Evolutionary conservation across 2,329 filamentous ascomycete species (phyloP), one percentile per base, ranked within the genome.

Genomic region (Exophiala sp.): DNA sequence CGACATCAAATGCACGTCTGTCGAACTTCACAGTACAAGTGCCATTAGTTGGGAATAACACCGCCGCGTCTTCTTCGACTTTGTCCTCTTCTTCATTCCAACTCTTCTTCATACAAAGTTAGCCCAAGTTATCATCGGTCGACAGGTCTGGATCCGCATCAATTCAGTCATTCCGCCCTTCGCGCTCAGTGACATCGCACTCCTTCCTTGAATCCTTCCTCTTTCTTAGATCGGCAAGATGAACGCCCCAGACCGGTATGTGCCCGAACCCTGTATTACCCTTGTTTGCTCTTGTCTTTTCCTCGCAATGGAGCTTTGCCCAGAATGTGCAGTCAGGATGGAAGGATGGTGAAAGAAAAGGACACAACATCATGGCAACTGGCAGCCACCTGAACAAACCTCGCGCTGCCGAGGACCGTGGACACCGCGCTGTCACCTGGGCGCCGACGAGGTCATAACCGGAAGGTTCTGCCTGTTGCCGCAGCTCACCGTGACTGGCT

Each of bases 161-260:
- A n/a, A n/a, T n/a, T n/a, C n/a, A n/a, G n/a, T n/a, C n/a, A n/a
- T 34, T 34, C 30, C 9, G 19, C 16, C 18, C 18, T 11, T 8
- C 19, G 8, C 43, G 22, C 19, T 21, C 29, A 27, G 18, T 22
- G 16, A 19, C 10, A n/a, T 37, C 24, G 21, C 22, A 7, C 21
- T 34, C 41, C 19, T 42, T 47, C 39, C 23, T 39, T 7, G 3
- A n/a, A 41, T 24, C 46, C 40, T 23, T 41, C 29, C 37, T 30
- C 24, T 9, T n/a, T 51, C 24, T 41, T 40, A 43, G 29, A 45
- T 50, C 39, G 39, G 27, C 39, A 48, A 34, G 11, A 56, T 58
- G 41, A 59, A 59, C 19, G 57, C 57, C 19, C 57, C 57, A 40
- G 57, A 59, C 41, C 55, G 57, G 57, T 59, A 59, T 40, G 57